A percentile compares a stretch with the other conserved stretches of the same genome.
Evolutionary conservation across 441 rosid species (phyloP).

Genomic region (Aquilaria agallochum): DNA sequence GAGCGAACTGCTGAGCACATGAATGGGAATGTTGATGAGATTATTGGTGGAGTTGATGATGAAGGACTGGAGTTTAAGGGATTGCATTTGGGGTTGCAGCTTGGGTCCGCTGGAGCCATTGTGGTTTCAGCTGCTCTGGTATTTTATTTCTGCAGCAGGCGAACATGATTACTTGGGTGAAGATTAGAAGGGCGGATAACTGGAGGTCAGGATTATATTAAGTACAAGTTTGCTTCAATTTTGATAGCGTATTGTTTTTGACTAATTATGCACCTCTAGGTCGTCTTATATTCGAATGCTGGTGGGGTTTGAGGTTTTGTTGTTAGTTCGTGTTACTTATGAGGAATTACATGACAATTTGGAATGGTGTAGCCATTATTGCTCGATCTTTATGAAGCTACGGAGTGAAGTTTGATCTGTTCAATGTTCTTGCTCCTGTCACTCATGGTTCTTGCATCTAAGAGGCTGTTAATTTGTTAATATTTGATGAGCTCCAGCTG

Average conservation of each 20-base stretch:
- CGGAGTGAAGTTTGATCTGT: no score
- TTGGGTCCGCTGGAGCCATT: conserved; percentile 45
- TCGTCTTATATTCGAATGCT: conserved; percentile 5
- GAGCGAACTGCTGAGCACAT: conserved; percentile 30
- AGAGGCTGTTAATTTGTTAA: no score
- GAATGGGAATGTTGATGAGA: conserved; percentile 27
- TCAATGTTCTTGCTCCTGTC: no score
- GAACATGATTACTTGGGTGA: conserved; percentile 16
- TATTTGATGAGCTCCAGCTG: no score
- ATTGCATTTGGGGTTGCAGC: conserved; percentile 33
- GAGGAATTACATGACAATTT: neutral
- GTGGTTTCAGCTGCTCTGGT: conserved; percentile 41
- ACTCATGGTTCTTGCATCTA: no score
- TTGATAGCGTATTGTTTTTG: conserved; percentile 22
- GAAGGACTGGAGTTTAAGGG: conserved; percentile 9
- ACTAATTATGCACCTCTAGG: conserved; percentile 17
- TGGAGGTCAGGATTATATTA: conserved; percentile 18
- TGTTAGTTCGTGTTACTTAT: neutral
- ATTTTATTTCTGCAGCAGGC: conserved; percentile 41
- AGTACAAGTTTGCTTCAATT: conserved; percentile 21
- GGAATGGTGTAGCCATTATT: no score
- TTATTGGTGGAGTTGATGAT: conserved; percentile 7
- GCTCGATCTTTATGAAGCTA: no score
- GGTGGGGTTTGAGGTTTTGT: conserved; percentile 11
- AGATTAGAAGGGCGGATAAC: neutral